Conservation (phyloP, 2,329 filamentous ascomycete genomes). For the Cyphellophora attinorum region DNA sequence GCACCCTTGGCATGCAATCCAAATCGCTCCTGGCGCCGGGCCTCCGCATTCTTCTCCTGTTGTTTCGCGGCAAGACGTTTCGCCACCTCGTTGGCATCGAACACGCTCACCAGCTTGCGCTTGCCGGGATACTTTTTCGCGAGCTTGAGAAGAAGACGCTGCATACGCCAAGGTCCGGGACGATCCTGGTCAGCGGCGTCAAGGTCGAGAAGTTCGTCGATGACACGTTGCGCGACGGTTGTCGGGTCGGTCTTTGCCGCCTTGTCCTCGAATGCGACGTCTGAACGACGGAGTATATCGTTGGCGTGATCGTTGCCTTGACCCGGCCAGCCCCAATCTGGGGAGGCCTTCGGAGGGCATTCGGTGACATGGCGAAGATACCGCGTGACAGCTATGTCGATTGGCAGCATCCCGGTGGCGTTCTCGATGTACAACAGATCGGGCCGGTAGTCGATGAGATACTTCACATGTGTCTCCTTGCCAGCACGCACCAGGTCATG, state of each 20-base stretch:
- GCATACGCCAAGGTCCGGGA: conserved; percentile 4
- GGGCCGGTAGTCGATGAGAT: conserved; percentile 52
- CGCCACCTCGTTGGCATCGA: conserved; percentile 54
- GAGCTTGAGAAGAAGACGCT: conserved; percentile 9
- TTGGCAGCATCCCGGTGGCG: conserved; percentile 63
- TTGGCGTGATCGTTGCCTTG: conserved; percentile 1
- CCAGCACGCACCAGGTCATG: conserved; percentile 26
- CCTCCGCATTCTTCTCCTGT: conserved; percentile 11
- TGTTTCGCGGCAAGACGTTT: conserved; percentile 32
- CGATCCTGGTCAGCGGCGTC: not conserved
- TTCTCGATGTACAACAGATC: conserved; percentile 62
- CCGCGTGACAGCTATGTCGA: conserved; percentile 54
- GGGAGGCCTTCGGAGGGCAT: conserved; percentile 6
- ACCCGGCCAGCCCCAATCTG: conserved; percentile 2
- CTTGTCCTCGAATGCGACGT: not conserved
- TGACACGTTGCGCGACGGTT: not conserved
- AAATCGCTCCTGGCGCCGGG: conserved; percentile 6
- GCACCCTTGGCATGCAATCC: conserved; percentile 2
- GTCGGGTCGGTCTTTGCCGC: not conserved
- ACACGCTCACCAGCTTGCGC: conserved; percentile 42
- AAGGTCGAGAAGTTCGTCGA: not conserved
- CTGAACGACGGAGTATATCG: conserved; percentile 6
- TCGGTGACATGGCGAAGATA: conserved; percentile 22
- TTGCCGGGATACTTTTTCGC: conserved; percentile 11
- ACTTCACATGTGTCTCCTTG: conserved; percentile 40